Base-by-base conservation (phyloP, 202 grass and related monocot genomes). In the Panicum hallii region DNA sequence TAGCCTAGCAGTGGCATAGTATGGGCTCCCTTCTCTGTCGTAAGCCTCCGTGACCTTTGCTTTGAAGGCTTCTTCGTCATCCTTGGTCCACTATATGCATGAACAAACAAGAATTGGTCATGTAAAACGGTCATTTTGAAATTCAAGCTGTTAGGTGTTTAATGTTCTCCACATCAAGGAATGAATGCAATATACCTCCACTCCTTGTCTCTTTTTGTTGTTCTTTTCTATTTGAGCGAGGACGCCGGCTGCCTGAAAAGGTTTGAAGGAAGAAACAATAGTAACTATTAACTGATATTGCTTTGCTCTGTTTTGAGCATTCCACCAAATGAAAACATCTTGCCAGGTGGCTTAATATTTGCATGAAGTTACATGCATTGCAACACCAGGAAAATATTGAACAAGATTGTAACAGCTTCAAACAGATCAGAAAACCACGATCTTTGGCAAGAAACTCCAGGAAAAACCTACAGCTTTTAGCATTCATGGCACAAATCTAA, bases 211-310 rank as follows among this genome's bases (percentile, higher is more conserved):
- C 67, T 94, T 94, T 74, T 79, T 99, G 82, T 94, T 99, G 82
- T 74, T 89, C 86, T 80, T 95, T 84, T 99, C 96, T 86, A 99
- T 99, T 83, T 99, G 91, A 2, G 96, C 89, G 30, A 99, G 93
- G 40, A 99, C 96, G 63, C 96, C 96, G 6, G 96, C 96, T 73
- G 96, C 96, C 93, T 99, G 89, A 38, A 73, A n/a, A 89, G 67
- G 28, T 4, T 86, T 75, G 5, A 58, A 46, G 17, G 22, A 75
- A 54, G 26, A 58, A 28, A 70, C 19, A 22, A 10, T 46, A 36
- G 46, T 30, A 73, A 82, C 4, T 19, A 11, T 30, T 19, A 8
- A 22, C 20, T 41, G 13, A 80, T 45, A 72, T 54, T 4, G 11
- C 26, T 55, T 40, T n/a, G 30, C 34, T 46, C 11, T 66, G 8